phyloP scores from a whole-genome alignment of 1,284 basidiomycete species.

The Ceratobasidium sp. region DNA sequence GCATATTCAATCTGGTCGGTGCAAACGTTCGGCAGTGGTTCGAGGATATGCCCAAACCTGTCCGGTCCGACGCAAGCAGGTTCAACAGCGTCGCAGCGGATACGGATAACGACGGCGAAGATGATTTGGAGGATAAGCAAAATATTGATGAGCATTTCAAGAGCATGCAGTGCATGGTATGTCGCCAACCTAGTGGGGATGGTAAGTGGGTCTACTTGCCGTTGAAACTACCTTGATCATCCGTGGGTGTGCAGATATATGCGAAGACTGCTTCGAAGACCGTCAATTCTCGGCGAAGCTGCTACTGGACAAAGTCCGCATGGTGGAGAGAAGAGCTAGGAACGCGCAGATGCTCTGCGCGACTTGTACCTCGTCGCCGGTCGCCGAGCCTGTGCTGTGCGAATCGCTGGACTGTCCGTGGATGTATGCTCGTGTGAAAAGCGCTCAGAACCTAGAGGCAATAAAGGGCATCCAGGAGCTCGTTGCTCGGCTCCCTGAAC shows the following conservation, averaged over 20 bases:
- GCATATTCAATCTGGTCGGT: constrained; percentile 92
- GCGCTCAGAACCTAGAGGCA: constrained; percentile 67
- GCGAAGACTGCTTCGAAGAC: constrained; percentile 67
- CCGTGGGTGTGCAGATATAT: constrained; percentile 65
- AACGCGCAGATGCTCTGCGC: constrained; percentile 76
- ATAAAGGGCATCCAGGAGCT: constrained; percentile 56
- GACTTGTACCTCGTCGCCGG: constrained; percentile 69
- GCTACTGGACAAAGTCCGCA: constrained; percentile 67
- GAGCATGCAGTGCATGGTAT: constrained; percentile 77
- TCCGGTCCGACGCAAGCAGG: constrained; percentile 55
- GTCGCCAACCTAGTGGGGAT: constrained; percentile 66
- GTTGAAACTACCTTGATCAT: constrained; percentile 19
- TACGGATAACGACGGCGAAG: constrained; percentile 56
- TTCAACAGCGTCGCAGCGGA: constrained; percentile 59
- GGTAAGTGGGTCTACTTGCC: constrained; percentile 57
- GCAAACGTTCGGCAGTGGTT: constrained; percentile 92
- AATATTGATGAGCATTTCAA: constrained; percentile 82
- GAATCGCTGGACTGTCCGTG: constrained; percentile 87
- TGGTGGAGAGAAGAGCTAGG: constrained; percentile 67
- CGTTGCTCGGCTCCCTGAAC: constrained; percentile 44
- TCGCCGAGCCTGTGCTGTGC: constrained; percentile 74
- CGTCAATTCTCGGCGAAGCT: constrained; percentile 69
- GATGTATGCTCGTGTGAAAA: constrained; percentile 77
- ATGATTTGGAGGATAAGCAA: constrained; percentile 54
- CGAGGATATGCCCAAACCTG: constrained; percentile 81